Evolutionary conservation across 164 flowering plant genomes (phyloP).

Genomic region (Akebia trifoliata): DNA sequence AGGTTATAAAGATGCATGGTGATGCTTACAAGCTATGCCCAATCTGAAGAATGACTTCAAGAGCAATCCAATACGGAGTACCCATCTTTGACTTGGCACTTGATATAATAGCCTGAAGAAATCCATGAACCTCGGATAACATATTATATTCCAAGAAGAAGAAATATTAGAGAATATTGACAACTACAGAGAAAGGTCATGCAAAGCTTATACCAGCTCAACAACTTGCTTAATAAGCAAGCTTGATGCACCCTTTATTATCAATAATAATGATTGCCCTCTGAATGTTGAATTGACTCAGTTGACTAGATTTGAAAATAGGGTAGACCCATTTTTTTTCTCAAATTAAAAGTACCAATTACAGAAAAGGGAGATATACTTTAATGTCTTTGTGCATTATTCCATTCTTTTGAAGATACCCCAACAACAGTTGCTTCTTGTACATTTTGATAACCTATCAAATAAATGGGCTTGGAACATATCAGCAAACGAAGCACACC

Average conservation of each 20-base stretch:
- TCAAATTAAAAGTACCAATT: too few relatives aligned
- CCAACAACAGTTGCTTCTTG: conserved; percentile 80
- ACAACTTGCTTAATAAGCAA: conserved; percentile 97
- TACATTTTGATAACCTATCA: conserved; percentile 82
- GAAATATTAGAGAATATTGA: too few relatives aligned
- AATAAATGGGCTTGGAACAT: conserved; percentile 4
- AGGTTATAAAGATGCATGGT: neutral
- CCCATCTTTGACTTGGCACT: conserved; percentile 99
- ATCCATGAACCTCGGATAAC: too few relatives aligned
- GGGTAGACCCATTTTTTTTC: too few relatives aligned
- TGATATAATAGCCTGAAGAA: conserved; percentile 85
- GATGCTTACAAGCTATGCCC: conserved; percentile 91
- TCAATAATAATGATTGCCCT: conserved; percentile 97
- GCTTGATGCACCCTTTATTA: conserved; percentile 91
- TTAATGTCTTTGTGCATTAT: conserved; percentile 97
- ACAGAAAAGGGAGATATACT: conserved; percentile 38
- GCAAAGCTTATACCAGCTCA: too few relatives aligned
- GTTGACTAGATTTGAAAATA: too few relatives aligned
- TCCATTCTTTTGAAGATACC: conserved; percentile 84
- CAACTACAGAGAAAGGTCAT: too few relatives aligned
- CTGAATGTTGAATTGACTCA: conserved; percentile 34
- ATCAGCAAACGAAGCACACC: conserved; percentile 4
- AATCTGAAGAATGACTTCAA: conserved; percentile 95
- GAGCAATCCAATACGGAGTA: conserved; percentile 99
- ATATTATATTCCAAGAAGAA: too few relatives aligned